A percentile compares a stretch with the other conserved stretches of the same genome.
Evolutionary conservation across 495 filamentous ascomycete species (phyloP).

Genomic region (Gamarada debralockiae): DNA sequence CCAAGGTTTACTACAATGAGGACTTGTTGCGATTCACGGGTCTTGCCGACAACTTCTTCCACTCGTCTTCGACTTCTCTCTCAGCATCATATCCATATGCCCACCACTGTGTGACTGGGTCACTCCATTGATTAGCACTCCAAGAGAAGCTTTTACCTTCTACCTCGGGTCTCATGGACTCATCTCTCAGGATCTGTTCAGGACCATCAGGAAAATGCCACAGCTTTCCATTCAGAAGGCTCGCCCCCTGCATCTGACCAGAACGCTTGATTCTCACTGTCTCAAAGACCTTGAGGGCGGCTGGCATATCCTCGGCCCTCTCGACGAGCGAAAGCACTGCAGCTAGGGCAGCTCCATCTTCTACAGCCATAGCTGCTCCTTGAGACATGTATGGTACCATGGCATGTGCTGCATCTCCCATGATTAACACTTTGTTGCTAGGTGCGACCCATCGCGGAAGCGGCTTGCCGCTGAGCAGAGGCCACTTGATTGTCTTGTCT

Average conservation of each 20-base stretch:
- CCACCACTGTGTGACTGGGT: constrained; percentile 41
- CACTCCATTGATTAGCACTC: constrained; percentile 48
- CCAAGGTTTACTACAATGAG: too few relatives aligned
- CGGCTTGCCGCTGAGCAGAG: constrained; percentile 28
- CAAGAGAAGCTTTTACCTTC: constrained; percentile 24
- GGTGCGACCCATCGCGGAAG: constrained; percentile 31
- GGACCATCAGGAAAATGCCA: constrained; percentile 26
- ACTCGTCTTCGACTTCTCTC: constrained; percentile 21
- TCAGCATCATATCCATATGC: constrained; percentile 46
- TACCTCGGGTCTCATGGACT: constrained; percentile 35
- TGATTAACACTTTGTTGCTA: constrained; percentile 31
- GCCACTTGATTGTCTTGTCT: constrained; percentile 37
- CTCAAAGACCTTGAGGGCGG: constrained; percentile 22
- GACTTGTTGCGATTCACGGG: too few relatives aligned
- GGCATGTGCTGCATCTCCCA: constrained; percentile 48
- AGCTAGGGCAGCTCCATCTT: constrained; percentile 36
- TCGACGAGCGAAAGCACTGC: constrained; percentile 15
- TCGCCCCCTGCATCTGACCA: constrained; percentile 17
- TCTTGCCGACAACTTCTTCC: too few relatives aligned
- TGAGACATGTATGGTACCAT: constrained; percentile 34
- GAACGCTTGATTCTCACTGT: constrained; percentile 15
- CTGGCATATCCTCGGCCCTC: constrained; percentile 2
- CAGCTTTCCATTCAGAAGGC: constrained; percentile 10
- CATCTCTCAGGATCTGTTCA: constrained; percentile 23
- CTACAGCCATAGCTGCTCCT: constrained; percentile 25